These are phyloP conservation scores for Colletotrichum sp. DNA, from an alignment of 2,329 filamentous ascomycete genomes.

Conservation along the genomic window DNA sequence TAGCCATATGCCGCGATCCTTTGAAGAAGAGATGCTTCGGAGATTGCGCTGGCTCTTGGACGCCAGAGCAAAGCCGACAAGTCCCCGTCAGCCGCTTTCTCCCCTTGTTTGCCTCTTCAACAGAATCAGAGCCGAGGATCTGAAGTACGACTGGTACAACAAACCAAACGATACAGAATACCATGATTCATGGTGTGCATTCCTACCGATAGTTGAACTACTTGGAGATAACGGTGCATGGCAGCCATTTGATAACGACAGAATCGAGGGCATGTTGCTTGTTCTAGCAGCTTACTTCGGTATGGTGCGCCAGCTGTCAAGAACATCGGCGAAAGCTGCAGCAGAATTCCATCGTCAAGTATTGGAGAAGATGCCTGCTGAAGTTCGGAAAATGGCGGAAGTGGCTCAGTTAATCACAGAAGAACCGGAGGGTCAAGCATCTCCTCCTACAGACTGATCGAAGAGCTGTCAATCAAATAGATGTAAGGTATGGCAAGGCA, in stretches of 20 bases:
- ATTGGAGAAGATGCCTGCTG: neutral
- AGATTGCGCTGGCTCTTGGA: neutral
- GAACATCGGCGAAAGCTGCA: neutral
- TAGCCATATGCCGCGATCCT: neutral
- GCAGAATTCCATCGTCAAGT: neutral
- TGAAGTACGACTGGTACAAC: neutral
- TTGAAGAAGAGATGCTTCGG: neutral
- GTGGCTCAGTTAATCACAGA: neutral
- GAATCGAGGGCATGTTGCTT: neutral
- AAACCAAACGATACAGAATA: neutral
- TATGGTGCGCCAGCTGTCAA: neutral
- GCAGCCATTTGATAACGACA: neutral
- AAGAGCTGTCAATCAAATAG: neutral
- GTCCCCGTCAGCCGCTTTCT: neutral
- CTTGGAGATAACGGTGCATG: neutral
- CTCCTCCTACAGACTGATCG: neutral
- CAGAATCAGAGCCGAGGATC: neutral
- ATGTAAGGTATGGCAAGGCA: neutral
- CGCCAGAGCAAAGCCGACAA: neutral
- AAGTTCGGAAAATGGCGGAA: too few relatives aligned
- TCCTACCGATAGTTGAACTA: neutral
- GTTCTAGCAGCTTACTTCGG: neutral
- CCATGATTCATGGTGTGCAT: neutral
- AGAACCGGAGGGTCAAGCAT: neutral
- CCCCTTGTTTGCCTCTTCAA: neutral